Evolutionary conservation across 2,329 filamentous ascomycete species (phyloP).

Genomic region (Sporothrix pallida): DNA sequence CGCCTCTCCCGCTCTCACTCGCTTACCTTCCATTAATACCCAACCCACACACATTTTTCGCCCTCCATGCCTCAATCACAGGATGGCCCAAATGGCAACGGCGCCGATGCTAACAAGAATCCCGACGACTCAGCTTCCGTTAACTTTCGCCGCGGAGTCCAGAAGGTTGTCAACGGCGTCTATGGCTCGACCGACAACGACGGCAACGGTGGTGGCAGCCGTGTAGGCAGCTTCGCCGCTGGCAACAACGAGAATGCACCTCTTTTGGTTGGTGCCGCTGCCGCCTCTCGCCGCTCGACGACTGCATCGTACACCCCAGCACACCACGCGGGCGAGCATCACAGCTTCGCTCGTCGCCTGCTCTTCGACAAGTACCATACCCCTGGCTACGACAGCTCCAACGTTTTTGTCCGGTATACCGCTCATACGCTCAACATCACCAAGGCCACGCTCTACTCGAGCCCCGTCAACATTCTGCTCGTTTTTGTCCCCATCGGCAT

Average conservation of each 20-base stretch:
- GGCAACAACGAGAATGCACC: conserved; percentile 48
- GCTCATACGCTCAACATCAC: conserved; percentile 61
- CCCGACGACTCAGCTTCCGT: conserved; percentile 40
- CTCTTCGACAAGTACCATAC: conserved; percentile 55
- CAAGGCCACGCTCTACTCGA: conserved; percentile 64
- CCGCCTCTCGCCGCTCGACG: not conserved
- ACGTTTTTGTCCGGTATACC: conserved; percentile 52
- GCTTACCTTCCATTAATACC: not conserved
- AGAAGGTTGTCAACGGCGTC: conserved; percentile 34
- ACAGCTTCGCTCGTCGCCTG: conserved; percentile 45
- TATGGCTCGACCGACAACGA: conserved; percentile 27
- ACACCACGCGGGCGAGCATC: conserved; percentile 32
- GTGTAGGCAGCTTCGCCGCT: conserved; percentile 28
- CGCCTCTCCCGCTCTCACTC: not conserved
- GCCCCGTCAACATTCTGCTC: conserved; percentile 72
- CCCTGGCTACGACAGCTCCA: conserved; percentile 58
- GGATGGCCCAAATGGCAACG: conserved; percentile 18
- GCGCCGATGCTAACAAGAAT: conserved; percentile 17
- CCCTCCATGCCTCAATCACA: conserved; percentile 28
- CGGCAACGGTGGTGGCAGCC: conserved; percentile 12
- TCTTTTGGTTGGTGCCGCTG: conserved; percentile 43
- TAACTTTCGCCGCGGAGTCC: conserved; percentile 41
- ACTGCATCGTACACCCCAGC: not conserved
- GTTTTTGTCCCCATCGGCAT: conserved; percentile 77
- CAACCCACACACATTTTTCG: not conserved